phyloP scores from a whole-genome alignment of 106 monocot species.

The Allium fistulosum region DNA sequence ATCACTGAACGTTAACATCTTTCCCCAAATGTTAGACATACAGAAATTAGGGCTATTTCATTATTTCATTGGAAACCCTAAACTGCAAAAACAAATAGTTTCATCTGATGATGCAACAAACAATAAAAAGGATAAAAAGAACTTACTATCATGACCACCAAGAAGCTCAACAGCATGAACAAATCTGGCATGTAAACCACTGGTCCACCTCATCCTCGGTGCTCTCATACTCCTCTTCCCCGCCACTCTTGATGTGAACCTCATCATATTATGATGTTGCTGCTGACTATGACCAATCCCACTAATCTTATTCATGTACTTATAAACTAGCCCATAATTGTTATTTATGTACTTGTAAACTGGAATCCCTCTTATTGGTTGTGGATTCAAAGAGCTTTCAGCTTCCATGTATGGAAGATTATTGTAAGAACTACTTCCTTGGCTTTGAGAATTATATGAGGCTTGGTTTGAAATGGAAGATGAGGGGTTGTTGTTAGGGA shows the following conservation, averaged over 20 bases:
- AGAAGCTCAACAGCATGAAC: conserved; percentile 5
- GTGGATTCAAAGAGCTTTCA: background rate
- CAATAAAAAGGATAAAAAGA: background rate
- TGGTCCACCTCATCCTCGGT: conserved; percentile 38
- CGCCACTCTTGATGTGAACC: conserved; percentile 15
- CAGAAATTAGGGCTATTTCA: no score
- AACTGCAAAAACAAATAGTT: no score
- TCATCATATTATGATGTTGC: conserved; percentile 1
- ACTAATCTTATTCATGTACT: background rate
- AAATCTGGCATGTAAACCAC: conserved; percentile 25
- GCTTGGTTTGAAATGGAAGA: background rate
- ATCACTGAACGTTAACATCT: no score
- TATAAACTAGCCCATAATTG: background rate
- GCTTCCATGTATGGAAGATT: background rate
- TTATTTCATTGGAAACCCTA: no score
- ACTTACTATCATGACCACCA: conserved; percentile 31
- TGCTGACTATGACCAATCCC: background rate
- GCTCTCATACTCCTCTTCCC: conserved; percentile 28
- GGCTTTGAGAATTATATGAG: background rate
- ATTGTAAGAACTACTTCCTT: background rate
- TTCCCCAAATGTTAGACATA: no score
- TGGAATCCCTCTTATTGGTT: conserved; percentile 17
- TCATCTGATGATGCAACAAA: conserved; percentile 33
- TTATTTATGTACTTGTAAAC: conserved; percentile 5
- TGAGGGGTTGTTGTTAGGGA: background rate